Conservation (phyloP, 495 filamentous ascomycete genomes). For the Aspergillus wentii region DNA sequence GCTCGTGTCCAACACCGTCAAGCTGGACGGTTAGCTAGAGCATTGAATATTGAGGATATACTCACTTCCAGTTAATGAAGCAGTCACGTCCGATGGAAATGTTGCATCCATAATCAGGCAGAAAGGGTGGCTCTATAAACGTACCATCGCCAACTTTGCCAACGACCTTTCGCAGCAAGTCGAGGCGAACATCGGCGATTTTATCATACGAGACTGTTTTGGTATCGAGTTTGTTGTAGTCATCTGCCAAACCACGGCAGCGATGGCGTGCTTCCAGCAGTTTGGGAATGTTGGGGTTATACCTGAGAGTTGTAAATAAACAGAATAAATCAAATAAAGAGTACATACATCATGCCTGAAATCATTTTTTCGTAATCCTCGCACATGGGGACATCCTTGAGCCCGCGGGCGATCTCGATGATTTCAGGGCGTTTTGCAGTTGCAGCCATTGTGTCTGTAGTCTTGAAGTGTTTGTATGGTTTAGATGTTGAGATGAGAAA, state of each 20-base stretch:
- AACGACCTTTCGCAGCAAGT: slow-evolving; percentile 35
- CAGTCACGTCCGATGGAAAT: slow-evolving; percentile 32
- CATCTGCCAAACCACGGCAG: slow-evolving; percentile 35
- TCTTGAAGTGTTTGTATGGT: slow-evolving; percentile 2
- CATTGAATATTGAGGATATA: too few species aligned
- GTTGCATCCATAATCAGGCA: slow-evolving; percentile 43
- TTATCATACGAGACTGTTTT: slow-evolving; percentile 33
- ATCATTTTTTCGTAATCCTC: slow-evolving; percentile 53
- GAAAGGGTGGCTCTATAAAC: slow-evolving; percentile 33
- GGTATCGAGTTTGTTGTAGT: slow-evolving; percentile 48
- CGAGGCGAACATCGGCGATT: slow-evolving; percentile 25
- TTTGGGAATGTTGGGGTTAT: slow-evolving; percentile 19
- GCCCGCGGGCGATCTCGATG: slow-evolving; percentile 37
- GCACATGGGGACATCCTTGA: slow-evolving; percentile 38
- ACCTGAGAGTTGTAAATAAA: neutral
- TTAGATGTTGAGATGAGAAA: neutral
- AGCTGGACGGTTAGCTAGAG: slow-evolving; percentile 8
- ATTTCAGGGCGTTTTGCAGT: slow-evolving; percentile 37
- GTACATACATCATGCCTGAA: slow-evolving; percentile 45
- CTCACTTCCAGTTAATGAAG: slow-evolving; percentile 43
- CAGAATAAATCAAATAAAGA: neutral
- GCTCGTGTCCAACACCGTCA: slow-evolving; percentile 38
- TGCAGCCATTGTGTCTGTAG: slow-evolving; percentile 27
- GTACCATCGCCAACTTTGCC: slow-evolving; percentile 33
- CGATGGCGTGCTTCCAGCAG: slow-evolving; percentile 38